These are phyloP conservation scores for Apophysomyces ossiformis DNA, from an alignment of 371 early-diverging fungal genomes.

Conservation along the genomic window DNA sequence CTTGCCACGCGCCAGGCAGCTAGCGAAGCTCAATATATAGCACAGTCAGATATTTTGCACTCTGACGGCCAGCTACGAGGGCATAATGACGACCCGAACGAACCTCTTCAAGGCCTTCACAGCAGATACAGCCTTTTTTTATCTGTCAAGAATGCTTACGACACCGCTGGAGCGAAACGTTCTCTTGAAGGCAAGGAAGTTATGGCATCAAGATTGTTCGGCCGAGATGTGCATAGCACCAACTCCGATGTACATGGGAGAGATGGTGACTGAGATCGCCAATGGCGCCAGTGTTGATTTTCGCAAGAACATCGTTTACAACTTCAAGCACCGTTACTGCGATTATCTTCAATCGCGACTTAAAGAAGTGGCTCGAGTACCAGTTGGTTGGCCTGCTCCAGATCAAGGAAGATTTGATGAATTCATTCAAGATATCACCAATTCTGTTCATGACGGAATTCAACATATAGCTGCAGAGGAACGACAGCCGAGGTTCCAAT, in stretches of 20 bases:
- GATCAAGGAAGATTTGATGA: background rate
- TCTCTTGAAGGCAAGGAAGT: conserved; percentile 6
- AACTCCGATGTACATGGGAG: background rate
- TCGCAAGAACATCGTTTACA: conserved; percentile 3
- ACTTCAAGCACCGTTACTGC: conserved; percentile 4
- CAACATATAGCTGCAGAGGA: background rate
- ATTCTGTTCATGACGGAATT: conserved; percentile 2
- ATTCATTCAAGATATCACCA: background rate
- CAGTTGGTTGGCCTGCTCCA: conserved; percentile 3
- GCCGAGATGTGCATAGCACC: conserved; percentile 5
- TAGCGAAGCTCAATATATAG: background rate
- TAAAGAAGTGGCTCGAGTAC: conserved; percentile 1
- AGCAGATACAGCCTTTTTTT: background rate
- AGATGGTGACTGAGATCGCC: background rate
- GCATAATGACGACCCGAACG: background rate
- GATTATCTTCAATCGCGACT: background rate
- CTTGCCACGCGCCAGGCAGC: background rate
- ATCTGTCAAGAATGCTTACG: background rate
- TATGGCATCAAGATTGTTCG: conserved; percentile 1
- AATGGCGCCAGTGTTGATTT: too few species aligned
- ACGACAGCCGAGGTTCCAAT: background rate
- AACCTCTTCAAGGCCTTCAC: conserved; percentile 13
- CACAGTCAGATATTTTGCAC: background rate
- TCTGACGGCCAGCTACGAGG: background rate
- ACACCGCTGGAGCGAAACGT: background rate